Percentiles rank a stretch among this genome's conserved stretches.
These are phyloP conservation scores for Metarhizium humberi DNA, from an alignment of 2,329 filamentous ascomycete genomes.

Conservation along the genomic window DNA sequence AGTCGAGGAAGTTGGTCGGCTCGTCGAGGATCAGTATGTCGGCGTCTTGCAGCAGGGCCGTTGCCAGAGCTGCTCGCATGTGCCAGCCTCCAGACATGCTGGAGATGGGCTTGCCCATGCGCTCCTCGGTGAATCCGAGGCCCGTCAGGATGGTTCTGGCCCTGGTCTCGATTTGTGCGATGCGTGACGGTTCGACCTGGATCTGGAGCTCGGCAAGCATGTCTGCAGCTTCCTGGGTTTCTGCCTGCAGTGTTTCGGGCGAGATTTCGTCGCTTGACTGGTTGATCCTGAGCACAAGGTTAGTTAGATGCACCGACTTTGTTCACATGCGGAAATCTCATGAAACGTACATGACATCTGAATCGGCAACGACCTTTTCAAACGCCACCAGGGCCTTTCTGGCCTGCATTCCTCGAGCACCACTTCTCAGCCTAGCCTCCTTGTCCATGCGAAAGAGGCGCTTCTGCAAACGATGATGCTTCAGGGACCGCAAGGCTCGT, in stretches of 20 bases:
- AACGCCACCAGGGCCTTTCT: conserved; percentile 63
- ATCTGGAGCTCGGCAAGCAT: conserved; percentile 61
- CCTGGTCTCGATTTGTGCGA: conserved; percentile 54
- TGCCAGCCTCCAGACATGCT: conserved; percentile 71
- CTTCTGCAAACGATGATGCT: conserved; percentile 51
- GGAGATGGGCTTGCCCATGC: conserved; percentile 48
- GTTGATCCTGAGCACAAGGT: conserved; percentile 25
- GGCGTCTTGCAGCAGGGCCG: conserved; percentile 58
- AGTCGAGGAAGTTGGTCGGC: conserved; percentile 78
- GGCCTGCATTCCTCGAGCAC: conserved; percentile 63
- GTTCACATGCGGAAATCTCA: not conserved
- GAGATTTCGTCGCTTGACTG: conserved; percentile 49
- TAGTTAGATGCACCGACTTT: not conserved
- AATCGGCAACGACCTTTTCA: conserved; percentile 57
- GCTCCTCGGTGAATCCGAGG: conserved; percentile 59
- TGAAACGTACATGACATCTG: conserved; percentile 35
- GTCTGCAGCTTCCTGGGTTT: conserved; percentile 61
- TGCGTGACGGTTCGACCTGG: conserved; percentile 55
- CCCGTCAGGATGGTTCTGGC: conserved; percentile 59
- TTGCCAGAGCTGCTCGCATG: conserved; percentile 59
- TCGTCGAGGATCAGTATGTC: conserved; percentile 79
- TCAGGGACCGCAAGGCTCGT: conserved; percentile 50
- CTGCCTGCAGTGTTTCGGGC: conserved; percentile 45
- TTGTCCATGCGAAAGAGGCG: conserved; percentile 62
- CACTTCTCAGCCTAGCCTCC: conserved; percentile 64